These are phyloP conservation scores for Yamadazyma triangularis DNA, from an alignment of 1,139 yeast species.

Conservation along the genomic window DNA sequence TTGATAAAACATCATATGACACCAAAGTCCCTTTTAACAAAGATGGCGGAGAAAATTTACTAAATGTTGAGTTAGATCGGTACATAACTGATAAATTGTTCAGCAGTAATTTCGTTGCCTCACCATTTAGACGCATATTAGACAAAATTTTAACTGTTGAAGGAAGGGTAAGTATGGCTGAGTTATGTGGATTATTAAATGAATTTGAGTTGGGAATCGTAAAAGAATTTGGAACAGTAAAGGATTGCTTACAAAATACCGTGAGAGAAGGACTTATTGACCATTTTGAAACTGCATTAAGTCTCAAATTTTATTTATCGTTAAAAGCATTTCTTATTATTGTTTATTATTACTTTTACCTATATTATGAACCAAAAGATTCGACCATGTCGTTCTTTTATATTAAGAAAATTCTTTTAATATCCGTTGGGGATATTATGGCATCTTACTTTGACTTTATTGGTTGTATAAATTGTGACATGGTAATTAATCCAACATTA, in stretches of 20 bases:
- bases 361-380: constrained; percentile 33
- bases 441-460: constrained; percentile 34
- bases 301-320: constrained; percentile 25
- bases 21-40: constrained; percentile 23
- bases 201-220: constrained; percentile 18
- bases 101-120: constrained; percentile 3
- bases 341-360: constrained; percentile 34
- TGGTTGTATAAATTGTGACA: constrained; percentile 33
- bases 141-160: constrained; percentile 17
- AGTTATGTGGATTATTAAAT: constrained; percentile 17
- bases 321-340: constrained; percentile 29
- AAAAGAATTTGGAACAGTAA: constrained; percentile 17
- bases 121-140: constrained; percentile 11
- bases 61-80: constrained; percentile 19
- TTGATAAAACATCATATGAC: constrained; percentile 19
- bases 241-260: constrained; percentile 17
- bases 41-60: constrained; percentile 20
- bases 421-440: constrained; percentile 31
- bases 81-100: constrained; percentile 15
- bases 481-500: constrained; percentile 38
- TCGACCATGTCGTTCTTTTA: constrained; percentile 28
- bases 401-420: constrained; percentile 28
- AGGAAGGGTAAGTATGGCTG: constrained; percentile 18
- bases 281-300: constrained; percentile 17
- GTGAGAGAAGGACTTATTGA: constrained; percentile 7